phyloP scores from a whole-genome alignment of 2,329 filamentous ascomycete species.

The Nemania sp. region DNA sequence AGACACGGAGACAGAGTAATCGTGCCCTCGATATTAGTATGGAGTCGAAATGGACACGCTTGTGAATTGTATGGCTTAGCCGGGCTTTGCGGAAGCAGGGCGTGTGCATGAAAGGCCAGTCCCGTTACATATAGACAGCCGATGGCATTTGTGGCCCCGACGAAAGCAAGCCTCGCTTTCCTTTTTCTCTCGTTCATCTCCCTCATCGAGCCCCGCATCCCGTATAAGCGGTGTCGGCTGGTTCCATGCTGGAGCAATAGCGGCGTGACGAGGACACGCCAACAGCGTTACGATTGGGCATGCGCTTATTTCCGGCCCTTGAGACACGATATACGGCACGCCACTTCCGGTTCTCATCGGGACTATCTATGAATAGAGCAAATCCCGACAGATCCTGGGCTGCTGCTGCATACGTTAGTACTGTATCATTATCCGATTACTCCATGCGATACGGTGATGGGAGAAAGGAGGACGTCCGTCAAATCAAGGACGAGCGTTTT shows the following conservation, averaged over 20 bases:
- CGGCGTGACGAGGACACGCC: background rate
- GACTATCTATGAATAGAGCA: constrained; percentile 13
- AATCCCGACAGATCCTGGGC: constrained; percentile 15
- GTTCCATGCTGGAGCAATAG: constrained; percentile 8
- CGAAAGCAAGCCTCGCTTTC: constrained; percentile 11
- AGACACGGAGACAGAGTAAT: background rate
- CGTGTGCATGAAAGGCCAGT: background rate
- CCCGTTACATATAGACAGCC: constrained; percentile 6
- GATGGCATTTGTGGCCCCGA: constrained; percentile 4
- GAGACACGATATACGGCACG: constrained; percentile 8
- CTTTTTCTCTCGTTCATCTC: background rate
- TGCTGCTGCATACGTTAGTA: constrained; percentile 8
- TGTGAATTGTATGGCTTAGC: background rate
- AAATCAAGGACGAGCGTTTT: background rate
- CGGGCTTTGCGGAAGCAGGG: background rate
- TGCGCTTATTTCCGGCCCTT: constrained; percentile 12
- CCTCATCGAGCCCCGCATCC: constrained; percentile 1
- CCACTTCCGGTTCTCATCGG: constrained; percentile 15
- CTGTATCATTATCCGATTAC: background rate
- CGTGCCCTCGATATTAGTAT: background rate
- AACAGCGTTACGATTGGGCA: background rate
- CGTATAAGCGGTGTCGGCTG: background rate
- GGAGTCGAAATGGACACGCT: background rate
- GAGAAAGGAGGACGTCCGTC: constrained; percentile 1
- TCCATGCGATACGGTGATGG: background rate